Percentiles rank a stretch among this genome's conserved stretches.
These are phyloP conservation scores for Lactifluus rugatus DNA, from an alignment of 768 basidiomycete genomes.

Conservation along the genomic window DNA sequence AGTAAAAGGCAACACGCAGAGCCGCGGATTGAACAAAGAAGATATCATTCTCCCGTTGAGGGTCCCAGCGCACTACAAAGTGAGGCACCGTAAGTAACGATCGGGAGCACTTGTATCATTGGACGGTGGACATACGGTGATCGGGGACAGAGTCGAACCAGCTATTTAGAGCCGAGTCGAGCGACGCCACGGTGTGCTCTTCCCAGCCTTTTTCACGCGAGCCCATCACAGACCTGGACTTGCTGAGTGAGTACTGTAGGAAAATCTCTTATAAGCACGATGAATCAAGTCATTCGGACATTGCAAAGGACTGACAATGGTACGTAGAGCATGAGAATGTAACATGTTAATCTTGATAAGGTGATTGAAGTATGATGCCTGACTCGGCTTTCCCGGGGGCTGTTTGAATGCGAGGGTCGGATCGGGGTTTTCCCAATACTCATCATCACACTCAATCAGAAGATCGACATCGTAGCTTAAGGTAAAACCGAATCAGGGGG, in stretches of 20 bases:
- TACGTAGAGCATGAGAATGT: conserved; percentile 50
- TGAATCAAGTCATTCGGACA: not conserved
- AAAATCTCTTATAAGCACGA: not conserved
- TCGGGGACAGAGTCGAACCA: conserved; percentile 35
- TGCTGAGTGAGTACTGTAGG: conserved; percentile 19
- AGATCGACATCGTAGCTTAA: conserved; percentile 21
- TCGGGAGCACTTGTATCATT: not conserved
- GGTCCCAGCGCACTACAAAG: conserved; percentile 35
- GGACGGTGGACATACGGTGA: conserved; percentile 22
- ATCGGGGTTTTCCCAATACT: conserved; percentile 16
- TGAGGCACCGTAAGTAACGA: not conserved
- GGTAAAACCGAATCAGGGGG: conserved; percentile 18
- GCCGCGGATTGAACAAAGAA: conserved; percentile 33
- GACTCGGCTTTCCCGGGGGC: conserved; percentile 47
- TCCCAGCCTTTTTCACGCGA: conserved; percentile 19
- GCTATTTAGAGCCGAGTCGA: conserved; percentile 20
- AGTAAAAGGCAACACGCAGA: conserved; percentile 34
- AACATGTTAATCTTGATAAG: conserved; percentile 53
- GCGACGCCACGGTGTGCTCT: conserved; percentile 15
- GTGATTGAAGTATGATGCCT: conserved; percentile 43
- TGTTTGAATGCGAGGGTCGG: conserved; percentile 42
- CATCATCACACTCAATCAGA: conserved; percentile 18
- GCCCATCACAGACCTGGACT: conserved; percentile 5
- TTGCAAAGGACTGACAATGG: conserved; percentile 35
- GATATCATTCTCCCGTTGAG: conserved; percentile 27